phyloP scores from a whole-genome alignment of 2,329 filamentous ascomycete genomes.

The Aspergillus clavatus region DNA sequence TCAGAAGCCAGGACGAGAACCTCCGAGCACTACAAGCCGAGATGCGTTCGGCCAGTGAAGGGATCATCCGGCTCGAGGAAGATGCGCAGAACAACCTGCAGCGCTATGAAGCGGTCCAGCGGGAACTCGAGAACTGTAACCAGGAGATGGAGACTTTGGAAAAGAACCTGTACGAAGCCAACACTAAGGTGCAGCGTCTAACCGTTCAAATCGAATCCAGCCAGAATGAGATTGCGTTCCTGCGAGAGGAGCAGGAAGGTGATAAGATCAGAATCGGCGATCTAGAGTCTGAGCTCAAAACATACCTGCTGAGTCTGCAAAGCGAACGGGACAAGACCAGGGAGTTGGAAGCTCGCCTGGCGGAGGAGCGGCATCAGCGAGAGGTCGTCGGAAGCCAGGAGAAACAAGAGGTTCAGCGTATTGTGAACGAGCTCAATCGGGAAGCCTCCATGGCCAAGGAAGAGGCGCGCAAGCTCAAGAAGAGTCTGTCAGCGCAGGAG shows the following conservation, averaged over 20 bases:
- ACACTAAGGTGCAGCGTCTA: conserved; percentile 80
- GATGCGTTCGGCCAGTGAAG: conserved; percentile 87
- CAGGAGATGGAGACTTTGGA: conserved; percentile 83
- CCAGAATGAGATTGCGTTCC: conserved; percentile 88
- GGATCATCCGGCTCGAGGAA: conserved; percentile 80
- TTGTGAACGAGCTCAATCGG: conserved; percentile 86
- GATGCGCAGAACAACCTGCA: conserved; percentile 74
- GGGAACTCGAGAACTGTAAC: conserved; percentile 77
- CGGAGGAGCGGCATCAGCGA: conserved; percentile 75
- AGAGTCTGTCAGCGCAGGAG: conserved; percentile 76
- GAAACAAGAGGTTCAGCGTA: conserved; percentile 90
- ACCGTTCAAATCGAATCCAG: conserved; percentile 88
- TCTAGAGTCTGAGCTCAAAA: conserved; percentile 75
- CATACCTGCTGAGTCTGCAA: conserved; percentile 70
- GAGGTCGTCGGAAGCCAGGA: conserved; percentile 82
- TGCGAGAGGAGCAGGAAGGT: conserved; percentile 91
- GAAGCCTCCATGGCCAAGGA: conserved; percentile 80
- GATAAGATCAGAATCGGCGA: conserved; percentile 99
- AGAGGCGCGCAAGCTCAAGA: conserved; percentile 74
- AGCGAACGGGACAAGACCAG: conserved; percentile 74
- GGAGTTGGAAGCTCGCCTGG: conserved; percentile 70
- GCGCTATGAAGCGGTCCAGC: conserved; percentile 75
- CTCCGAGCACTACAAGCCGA: conserved; percentile 88
- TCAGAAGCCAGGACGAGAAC: conserved; percentile 75
- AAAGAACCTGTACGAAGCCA: conserved; percentile 74